These are phyloP conservation scores for Thalia dealbata DNA, from an alignment of 176 grass and related monocot species.

Conservation along the genomic window DNA sequence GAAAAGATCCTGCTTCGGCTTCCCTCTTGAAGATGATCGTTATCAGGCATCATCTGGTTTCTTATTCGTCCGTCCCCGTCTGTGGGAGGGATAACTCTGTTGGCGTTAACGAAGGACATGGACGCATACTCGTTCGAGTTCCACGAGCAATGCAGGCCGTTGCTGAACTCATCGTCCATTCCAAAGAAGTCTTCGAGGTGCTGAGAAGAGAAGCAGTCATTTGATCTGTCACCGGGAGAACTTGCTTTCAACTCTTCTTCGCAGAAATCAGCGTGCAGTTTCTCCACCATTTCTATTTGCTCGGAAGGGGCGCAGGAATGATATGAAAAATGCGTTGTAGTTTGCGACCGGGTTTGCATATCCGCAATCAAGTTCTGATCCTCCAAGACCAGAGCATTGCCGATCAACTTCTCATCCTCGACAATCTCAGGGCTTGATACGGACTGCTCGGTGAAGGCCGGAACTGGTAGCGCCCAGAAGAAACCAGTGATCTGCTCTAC, in stretches of 20 bases:
- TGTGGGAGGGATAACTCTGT: not conserved
- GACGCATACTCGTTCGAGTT: slow-evolving; percentile 10
- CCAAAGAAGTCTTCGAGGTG: slow-evolving; percentile 12
- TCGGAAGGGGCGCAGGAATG: not conserved
- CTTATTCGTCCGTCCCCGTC: not conserved
- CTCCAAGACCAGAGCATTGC: not conserved
- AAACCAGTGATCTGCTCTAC: slow-evolving; percentile 25
- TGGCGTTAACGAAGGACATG: not conserved
- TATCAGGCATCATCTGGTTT: not conserved
- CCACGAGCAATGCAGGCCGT: slow-evolving; percentile 22
- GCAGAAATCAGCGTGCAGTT: slow-evolving; percentile 21
- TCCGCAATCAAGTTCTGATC: not conserved
- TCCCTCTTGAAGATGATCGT: slow-evolving; percentile 3
- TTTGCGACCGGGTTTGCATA: not conserved
- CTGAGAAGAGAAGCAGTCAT: slow-evolving; percentile 14
- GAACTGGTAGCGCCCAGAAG: slow-evolving; percentile 46
- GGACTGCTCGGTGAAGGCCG: slow-evolving; percentile 3
- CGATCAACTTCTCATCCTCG: not conserved
- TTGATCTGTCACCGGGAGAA: slow-evolving; percentile 32
- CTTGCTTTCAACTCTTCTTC: slow-evolving; percentile 42
- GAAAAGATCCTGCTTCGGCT: slow-evolving; percentile 12
- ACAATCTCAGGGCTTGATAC: not conserved
- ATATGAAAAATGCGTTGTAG: not conserved
- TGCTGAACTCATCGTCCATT: slow-evolving; percentile 28
- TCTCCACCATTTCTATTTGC: slow-evolving; percentile 6